Conservation (phyloP, 2,329 filamentous ascomycete genomes). For the Chrysosporium keratinophilum region DNA sequence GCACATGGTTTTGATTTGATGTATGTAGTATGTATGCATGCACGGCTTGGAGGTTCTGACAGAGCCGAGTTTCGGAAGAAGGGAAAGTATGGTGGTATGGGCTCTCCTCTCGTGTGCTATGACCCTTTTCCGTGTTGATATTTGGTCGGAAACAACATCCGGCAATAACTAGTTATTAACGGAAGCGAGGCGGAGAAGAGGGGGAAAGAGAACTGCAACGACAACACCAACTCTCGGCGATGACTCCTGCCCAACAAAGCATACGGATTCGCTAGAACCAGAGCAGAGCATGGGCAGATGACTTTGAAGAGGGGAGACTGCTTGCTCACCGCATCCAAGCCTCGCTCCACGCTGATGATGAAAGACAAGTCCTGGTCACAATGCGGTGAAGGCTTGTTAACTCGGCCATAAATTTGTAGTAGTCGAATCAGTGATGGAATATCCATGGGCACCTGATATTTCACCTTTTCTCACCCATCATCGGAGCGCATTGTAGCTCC, state of each 20-base stretch:
- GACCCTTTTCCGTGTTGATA: not conserved
- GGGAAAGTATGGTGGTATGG: not conserved
- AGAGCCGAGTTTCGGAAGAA: not conserved
- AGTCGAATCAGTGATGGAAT: not conserved
- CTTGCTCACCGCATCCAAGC: constrained; percentile 9
- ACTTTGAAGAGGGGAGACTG: not conserved
- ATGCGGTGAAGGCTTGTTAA: constrained; percentile 7
- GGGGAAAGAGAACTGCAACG: not conserved
- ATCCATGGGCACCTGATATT: not conserved
- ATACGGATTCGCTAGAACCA: not conserved
- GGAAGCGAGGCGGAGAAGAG: not conserved
- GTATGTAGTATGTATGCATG: not conserved
- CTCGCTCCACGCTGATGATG: not conserved
- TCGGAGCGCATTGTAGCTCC: not conserved
- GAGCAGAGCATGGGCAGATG: constrained; percentile 1
- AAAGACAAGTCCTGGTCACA: not conserved
- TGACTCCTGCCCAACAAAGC: not conserved
- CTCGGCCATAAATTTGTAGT: not conserved
- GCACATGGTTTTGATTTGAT: not conserved
- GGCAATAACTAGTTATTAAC: not conserved
- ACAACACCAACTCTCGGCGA: not conserved
- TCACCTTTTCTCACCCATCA: not conserved
- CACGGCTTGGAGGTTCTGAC: not conserved
- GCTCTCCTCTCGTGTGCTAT: constrained; percentile 1
- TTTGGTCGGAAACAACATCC: constrained; percentile 6